These are phyloP conservation scores for Nigrospora osmanthi DNA, from an alignment of 2,329 filamentous ascomycete genomes.

Conservation along the genomic window DNA sequence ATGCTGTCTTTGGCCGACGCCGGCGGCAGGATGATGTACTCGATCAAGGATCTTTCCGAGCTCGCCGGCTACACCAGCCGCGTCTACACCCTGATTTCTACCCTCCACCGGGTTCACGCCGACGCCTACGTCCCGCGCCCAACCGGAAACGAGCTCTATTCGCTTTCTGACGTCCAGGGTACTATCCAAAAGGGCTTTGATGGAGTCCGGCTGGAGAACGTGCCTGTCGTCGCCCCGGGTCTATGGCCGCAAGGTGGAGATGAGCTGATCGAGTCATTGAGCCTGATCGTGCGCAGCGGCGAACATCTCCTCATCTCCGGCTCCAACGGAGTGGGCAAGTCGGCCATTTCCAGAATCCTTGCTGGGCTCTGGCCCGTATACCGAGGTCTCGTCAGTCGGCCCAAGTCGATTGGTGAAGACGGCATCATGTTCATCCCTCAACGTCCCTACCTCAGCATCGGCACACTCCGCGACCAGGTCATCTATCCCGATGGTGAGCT, in stretches of 20 bases:
- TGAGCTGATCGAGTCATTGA: constrained; percentile 80
- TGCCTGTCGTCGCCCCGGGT: constrained; percentile 83
- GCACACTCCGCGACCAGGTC: constrained; percentile 91
- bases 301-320: constrained; percentile 94
- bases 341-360: constrained; percentile 76
- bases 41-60: constrained; percentile 95
- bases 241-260: constrained; percentile 88
- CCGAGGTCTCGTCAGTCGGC: constrained; percentile 81
- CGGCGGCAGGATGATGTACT: constrained; percentile 98
- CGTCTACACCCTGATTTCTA: constrained; percentile 92
- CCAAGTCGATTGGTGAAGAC: constrained; percentile 71
- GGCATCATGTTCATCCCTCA: constrained; percentile 99
- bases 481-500: constrained; percentile 94
- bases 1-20: constrained; percentile 97
- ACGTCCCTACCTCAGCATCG: constrained; percentile 83
- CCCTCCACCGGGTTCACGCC: constrained; percentile 87
- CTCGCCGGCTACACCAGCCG: constrained; percentile 92
- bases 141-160: constrained; percentile 70
- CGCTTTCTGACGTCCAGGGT: constrained; percentile 83
- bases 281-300: constrained; percentile 80
- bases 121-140: constrained; percentile 72
- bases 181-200: constrained; percentile 94
- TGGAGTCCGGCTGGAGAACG: constrained; percentile 85
- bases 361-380: constrained; percentile 94
- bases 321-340: constrained; percentile 91